These are phyloP conservation scores for Fusarium torulosum DNA, from an alignment of 2,329 filamentous ascomycete species.

Conservation along the genomic window DNA sequence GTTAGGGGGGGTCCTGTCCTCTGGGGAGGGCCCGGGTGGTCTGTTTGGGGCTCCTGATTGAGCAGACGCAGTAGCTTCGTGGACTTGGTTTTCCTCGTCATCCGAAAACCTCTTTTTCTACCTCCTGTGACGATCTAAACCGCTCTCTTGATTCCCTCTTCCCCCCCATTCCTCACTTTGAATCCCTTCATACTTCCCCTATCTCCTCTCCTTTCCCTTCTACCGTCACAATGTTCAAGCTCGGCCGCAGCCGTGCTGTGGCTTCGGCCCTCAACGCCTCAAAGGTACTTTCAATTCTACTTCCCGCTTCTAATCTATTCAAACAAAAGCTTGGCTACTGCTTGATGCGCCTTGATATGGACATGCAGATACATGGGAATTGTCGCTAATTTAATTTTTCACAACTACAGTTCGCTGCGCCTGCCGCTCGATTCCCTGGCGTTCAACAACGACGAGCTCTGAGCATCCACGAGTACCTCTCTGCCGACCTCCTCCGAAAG, in stretches of 20 bases:
- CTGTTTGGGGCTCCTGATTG: conserved; percentile 38
- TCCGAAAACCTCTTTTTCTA: conserved; percentile 44
- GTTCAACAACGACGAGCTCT: conserved; percentile 87
- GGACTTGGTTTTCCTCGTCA: conserved; percentile 41
- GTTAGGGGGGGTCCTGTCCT: neutral
- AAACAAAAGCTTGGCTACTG: conserved; percentile 27
- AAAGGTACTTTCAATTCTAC: conserved; percentile 68
- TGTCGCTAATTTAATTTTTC: conserved; percentile 28
- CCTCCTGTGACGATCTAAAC: conserved; percentile 24
- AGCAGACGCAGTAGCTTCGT: conserved; percentile 33
- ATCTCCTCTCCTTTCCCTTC: conserved; percentile 47
- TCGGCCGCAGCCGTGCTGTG: conserved; percentile 84
- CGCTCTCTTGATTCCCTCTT: conserved; percentile 16
- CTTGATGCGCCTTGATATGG: neutral
- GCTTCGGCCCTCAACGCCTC: conserved; percentile 82
- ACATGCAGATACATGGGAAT: conserved; percentile 4
- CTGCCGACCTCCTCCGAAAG: conserved; percentile 87
- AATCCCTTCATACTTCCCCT: conserved; percentile 27
- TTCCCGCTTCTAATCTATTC: neutral
- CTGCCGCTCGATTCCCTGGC: conserved; percentile 70
- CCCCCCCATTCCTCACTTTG: conserved; percentile 8
- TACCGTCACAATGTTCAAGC: conserved; percentile 78
- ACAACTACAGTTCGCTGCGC: conserved; percentile 54
- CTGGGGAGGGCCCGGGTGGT: conserved; percentile 27
- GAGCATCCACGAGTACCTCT: conserved; percentile 98